These are phyloP conservation scores for Candida piceae DNA, from an alignment of 805 yeast genomes.

Conservation along the genomic window DNA sequence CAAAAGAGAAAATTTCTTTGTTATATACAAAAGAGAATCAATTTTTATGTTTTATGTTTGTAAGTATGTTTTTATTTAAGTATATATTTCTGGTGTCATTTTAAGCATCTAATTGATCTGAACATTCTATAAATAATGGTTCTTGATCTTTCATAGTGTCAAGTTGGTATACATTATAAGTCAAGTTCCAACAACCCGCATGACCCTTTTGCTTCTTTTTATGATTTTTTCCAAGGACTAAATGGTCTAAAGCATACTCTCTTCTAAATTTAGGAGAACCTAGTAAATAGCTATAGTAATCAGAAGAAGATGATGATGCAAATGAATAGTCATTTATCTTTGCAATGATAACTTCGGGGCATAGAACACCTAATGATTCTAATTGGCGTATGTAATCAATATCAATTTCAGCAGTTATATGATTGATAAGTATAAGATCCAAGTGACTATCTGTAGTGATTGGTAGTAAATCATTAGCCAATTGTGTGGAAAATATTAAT, in stretches of 20 bases:
- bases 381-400: slow-evolving; percentile 13
- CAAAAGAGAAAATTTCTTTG: too few relatives aligned
- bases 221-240: slow-evolving; percentile 2
- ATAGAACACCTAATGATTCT: slow-evolving; percentile 19
- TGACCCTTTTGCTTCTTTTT: neutral
- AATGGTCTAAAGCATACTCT: slow-evolving; percentile 2
- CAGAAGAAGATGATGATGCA: too few relatives aligned
- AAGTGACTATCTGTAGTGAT: neutral
- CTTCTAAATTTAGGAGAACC: slow-evolving; percentile 19
- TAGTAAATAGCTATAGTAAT: slow-evolving; percentile 12
- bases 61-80: too few relatives aligned
- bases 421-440: slow-evolving; percentile 20
- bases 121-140: slow-evolving; percentile 3
- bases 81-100: neutral
- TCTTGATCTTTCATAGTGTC: neutral
- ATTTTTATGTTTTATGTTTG: too few relatives aligned
- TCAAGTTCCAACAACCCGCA: slow-evolving; percentile 21
- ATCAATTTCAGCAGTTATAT: slow-evolving; percentile 7
- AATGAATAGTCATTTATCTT: slow-evolving; percentile 11
- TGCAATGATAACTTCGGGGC: slow-evolving; percentile 15
- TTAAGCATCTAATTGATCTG: slow-evolving; percentile 2
- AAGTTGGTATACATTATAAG: slow-evolving; percentile 5
- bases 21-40: too few relatives aligned
- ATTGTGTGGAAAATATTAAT: slow-evolving; percentile 3
- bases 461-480: slow-evolving; percentile 1